Conservation (phyloP, 495 filamentous ascomycete genomes). For the Hyaloscypha bicolor region DNA sequence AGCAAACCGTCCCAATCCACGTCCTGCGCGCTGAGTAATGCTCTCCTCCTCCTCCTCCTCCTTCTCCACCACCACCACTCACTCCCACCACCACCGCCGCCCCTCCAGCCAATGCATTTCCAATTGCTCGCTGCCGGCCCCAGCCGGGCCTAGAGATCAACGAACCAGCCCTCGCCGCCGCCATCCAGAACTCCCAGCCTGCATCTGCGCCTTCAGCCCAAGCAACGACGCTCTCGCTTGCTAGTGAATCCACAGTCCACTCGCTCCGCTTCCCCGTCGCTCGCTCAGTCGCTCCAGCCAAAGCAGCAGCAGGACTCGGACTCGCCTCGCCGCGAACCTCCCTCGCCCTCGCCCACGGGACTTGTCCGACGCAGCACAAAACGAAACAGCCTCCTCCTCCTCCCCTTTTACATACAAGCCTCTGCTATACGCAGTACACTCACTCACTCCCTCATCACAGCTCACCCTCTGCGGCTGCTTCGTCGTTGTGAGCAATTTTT, state of each 20-base stretch:
- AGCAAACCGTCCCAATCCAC: not conserved
- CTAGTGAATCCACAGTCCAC: not conserved
- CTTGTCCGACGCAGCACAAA: not conserved
- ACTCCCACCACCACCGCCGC: not conserved
- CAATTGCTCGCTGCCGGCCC: not conserved
- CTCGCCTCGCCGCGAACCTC: not conserved
- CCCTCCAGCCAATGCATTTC: slow-evolving; percentile 10
- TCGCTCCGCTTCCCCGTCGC: too few species aligned
- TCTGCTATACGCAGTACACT: not conserved
- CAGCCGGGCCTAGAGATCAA: not conserved
- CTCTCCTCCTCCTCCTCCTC: not conserved
- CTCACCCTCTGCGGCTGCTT: not conserved
- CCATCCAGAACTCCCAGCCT: not conserved
- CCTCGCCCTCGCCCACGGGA: slow-evolving; percentile 4
- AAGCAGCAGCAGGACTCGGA: not conserved
- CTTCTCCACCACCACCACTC: too few species aligned
- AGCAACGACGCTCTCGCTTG: not conserved
- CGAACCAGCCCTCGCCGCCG: slow-evolving; percentile 12
- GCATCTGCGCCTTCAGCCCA: not conserved
- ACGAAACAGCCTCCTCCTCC: not conserved
- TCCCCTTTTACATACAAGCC: not conserved
- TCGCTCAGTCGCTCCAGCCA: not conserved
- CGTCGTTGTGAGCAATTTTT: not conserved
- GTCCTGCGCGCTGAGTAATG: slow-evolving; percentile 7
- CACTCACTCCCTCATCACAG: not conserved